phyloP scores from a whole-genome alignment of 2,329 filamentous ascomycete species.

The Microdochium paspali region DNA sequence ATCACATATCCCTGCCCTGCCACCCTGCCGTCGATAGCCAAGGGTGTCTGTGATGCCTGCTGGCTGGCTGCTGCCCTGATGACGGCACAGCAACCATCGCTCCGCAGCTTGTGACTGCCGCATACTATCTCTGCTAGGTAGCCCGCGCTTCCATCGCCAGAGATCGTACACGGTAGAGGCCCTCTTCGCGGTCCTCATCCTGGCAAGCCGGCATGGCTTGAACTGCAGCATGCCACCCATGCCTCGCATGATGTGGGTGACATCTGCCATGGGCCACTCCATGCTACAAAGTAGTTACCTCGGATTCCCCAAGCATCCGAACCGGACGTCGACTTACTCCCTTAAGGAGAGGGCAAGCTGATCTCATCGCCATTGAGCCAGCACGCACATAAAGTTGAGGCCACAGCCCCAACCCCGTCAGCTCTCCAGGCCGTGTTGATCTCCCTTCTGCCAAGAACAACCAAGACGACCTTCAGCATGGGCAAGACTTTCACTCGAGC shows the following conservation, averaged over 20 bases:
- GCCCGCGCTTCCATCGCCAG: not conserved
- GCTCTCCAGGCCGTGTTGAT: not conserved
- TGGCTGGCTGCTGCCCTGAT: not conserved
- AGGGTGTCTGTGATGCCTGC: not conserved
- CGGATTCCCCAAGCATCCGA: not conserved
- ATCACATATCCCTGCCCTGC: not conserved
- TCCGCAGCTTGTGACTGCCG: not conserved
- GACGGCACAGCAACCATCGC: too few species aligned
- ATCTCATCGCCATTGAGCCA: not conserved
- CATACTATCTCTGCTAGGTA: too few species aligned
- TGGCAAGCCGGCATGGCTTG: not conserved
- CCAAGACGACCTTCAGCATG: not conserved
- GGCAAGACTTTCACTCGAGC: not conserved
- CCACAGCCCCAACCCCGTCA: not conserved
- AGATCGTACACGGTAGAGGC: too few species aligned
- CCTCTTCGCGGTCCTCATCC: too few species aligned
- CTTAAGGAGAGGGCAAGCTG: not conserved
- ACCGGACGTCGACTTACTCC: not conserved
- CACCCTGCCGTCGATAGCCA: not conserved
- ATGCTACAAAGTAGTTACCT: not conserved
- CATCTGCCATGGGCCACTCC: not conserved
- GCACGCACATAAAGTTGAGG: not conserved
- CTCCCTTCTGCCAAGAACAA: not conserved
- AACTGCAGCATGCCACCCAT: not conserved
- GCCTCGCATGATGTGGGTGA: not conserved